Evolutionary conservation across 495 filamentous ascomycete genomes (phyloP).

Genomic region (Aspergillus coremiiformis): DNA sequence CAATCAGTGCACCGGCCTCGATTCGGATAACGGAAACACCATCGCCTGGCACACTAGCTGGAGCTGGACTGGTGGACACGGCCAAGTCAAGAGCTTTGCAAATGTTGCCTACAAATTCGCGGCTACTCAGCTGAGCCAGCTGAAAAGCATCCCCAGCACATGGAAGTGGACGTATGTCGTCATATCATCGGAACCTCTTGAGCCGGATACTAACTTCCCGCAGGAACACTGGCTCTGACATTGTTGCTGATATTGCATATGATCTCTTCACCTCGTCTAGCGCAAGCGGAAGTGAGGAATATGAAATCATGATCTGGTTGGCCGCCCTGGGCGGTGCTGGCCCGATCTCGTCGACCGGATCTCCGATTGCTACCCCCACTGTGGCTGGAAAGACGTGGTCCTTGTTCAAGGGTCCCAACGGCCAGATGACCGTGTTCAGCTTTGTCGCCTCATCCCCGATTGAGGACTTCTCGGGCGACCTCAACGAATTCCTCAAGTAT

Average conservation of each 20-base stretch:
- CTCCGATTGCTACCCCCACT: slow-evolving; percentile 44
- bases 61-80: slow-evolving; percentile 46
- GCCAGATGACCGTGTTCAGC: slow-evolving; percentile 50
- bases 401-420: slow-evolving; percentile 51
- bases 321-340: slow-evolving; percentile 54
- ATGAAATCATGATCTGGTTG: slow-evolving; percentile 71
- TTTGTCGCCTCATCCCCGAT: slow-evolving; percentile 48
- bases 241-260: slow-evolving; percentile 59
- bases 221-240: slow-evolving; percentile 47
- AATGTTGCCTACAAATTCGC: slow-evolving; percentile 44
- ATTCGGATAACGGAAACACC: slow-evolving; percentile 35
- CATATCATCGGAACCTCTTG: background rate
- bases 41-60: slow-evolving; percentile 52
- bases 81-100: slow-evolving; percentile 54
- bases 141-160: slow-evolving; percentile 44
- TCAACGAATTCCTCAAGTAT: slow-evolving; percentile 51
- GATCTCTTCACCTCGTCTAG: slow-evolving; percentile 53
- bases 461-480: slow-evolving; percentile 47
- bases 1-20: slow-evolving; percentile 50
- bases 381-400: slow-evolving; percentile 47
- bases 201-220: background rate
- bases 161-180: slow-evolving; percentile 47
- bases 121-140: slow-evolving; percentile 38
- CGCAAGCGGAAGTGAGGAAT: slow-evolving; percentile 39
- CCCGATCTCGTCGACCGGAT: slow-evolving; percentile 53